Evolutionary conservation across 192 early-diverging fungal genomes (phyloP).

Genomic region (Podila verticillata): DNA sequence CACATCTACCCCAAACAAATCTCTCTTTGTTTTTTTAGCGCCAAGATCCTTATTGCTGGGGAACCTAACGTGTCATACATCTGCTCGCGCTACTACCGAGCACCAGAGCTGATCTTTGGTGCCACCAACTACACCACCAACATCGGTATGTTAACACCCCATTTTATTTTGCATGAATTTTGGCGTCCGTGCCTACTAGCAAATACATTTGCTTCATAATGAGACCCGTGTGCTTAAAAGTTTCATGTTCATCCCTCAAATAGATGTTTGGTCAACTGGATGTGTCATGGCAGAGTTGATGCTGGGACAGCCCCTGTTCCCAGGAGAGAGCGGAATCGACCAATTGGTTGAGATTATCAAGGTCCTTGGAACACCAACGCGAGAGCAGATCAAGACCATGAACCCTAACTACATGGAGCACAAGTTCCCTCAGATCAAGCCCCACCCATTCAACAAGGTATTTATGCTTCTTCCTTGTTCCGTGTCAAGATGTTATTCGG

Average conservation of each 20-base stretch:
- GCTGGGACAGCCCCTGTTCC: constrained; percentile 93
- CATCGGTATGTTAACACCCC: constrained; percentile 55
- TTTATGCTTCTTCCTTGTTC: not conserved
- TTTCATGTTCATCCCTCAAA: not conserved
- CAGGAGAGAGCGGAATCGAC: constrained; percentile 97
- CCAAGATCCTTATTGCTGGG: constrained; percentile 92
- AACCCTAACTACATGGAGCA: constrained; percentile 98
- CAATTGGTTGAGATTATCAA: constrained; percentile 99
- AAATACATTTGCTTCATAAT: not conserved
- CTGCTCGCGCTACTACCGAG: constrained; percentile 97
- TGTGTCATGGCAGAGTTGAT: constrained; percentile 98
- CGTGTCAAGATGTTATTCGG: not conserved
- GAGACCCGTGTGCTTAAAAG: not conserved
- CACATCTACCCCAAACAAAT: not conserved
- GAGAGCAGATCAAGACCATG: constrained; percentile 97
- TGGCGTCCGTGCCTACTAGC: not conserved
- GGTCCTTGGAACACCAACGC: constrained; percentile 94
- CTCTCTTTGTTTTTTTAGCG: constrained; percentile 57
- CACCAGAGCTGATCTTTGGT: constrained; percentile 97
- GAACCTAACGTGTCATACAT: constrained; percentile 99
- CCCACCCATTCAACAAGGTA: constrained; percentile 89
- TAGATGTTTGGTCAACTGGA: constrained; percentile 94
- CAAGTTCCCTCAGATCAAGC: constrained; percentile 98
- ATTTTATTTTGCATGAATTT: constrained; percentile 1
- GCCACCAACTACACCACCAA: constrained; percentile 91